Conservation (phyloP, 2,329 filamentous ascomycete species). For the Nannizzia gypsea region DNA sequence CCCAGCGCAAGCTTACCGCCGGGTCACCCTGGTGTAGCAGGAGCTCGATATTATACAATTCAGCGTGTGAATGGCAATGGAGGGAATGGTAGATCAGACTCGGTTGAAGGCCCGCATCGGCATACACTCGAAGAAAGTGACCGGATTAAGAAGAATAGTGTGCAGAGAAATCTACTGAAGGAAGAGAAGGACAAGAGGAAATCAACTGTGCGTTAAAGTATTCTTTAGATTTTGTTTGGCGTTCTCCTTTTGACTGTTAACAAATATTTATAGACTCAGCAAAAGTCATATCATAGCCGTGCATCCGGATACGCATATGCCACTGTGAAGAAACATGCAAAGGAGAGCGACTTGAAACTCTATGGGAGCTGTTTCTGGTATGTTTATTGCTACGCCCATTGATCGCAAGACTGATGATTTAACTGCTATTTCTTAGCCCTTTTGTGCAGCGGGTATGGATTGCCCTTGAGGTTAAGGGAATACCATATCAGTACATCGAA, state of each 20-base stretch:
- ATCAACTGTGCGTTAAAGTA: slow-evolving; percentile 36
- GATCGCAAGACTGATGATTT: slow-evolving; percentile 5
- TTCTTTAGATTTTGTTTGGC: background rate
- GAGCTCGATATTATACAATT: slow-evolving; percentile 57
- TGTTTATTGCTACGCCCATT: slow-evolving; percentile 14
- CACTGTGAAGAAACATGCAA: slow-evolving; percentile 59
- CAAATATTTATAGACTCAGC: slow-evolving; percentile 25
- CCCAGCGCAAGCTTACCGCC: slow-evolving; percentile 30
- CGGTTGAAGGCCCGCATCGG: slow-evolving; percentile 59
- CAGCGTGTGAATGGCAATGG: slow-evolving; percentile 68
- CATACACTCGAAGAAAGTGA: slow-evolving; percentile 64
- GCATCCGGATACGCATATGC: slow-evolving; percentile 57
- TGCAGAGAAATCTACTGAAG: slow-evolving; percentile 53
- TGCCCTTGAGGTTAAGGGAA: slow-evolving; percentile 64
- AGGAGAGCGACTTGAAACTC: slow-evolving; percentile 60
- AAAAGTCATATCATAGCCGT: slow-evolving; percentile 61
- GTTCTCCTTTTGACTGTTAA: background rate
- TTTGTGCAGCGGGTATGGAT: slow-evolving; percentile 88
- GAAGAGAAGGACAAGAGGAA: slow-evolving; percentile 56
- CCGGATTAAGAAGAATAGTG: slow-evolving; percentile 69
- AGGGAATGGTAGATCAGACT: slow-evolving; percentile 59
- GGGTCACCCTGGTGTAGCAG: slow-evolving; percentile 38
- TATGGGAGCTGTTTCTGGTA: slow-evolving; percentile 79
- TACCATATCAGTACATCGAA: slow-evolving; percentile 77
- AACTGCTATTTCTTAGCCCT: slow-evolving; percentile 41